Evolutionary conservation across 768 basidiomycete species (phyloP), one percentile per base, ranked within the genome.

Genomic region (Lentinus tigrinus): DNA sequence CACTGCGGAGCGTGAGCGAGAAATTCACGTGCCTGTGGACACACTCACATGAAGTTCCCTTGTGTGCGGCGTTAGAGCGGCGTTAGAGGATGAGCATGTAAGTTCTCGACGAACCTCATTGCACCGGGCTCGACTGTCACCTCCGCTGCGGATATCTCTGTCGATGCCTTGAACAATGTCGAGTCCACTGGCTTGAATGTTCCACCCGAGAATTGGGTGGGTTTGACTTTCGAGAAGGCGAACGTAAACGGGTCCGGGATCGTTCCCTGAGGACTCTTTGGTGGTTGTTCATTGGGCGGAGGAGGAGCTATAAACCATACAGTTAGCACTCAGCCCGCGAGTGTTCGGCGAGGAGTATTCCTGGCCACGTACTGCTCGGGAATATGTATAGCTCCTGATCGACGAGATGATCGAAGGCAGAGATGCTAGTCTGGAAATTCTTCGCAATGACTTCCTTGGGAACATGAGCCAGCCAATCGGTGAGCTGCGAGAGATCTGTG

Each of bases 51-150:
- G 84, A 58, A 86, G 77, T 61, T 84, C 84, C 60, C 81, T 75
- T 19, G 0, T 17, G 42, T 43, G 56, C 55, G 60, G 60, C 46
- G 60, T 56, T 61, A 61, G 60, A 49, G 60, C 27, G 60, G 60
- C 7, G 24, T 48, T 57, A 53, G 31, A 34, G 23, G 16, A 34
- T 31, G 31, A 31, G 8, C 23, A 50, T 53, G 19, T 40, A 42
- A 16, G n/a, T n/a, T 13, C 47, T 21, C 27, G 16, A 69, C 81
- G 70, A 60, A 82, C 82, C 83, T 77, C 73, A 83, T 80, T 46
- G 77, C 83, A 44, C 83, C 83, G 19, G 81, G 80, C 47, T 82
- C 74, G 27, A 85, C 76, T 11, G 77, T 81, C n/a, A 85, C 77
- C 67, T 84, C 81, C 9, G 79, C 79, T 3, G 77, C 82, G 7